Conservation (phyloP, 768 basidiomycete species). For the Sarcodon aspratus region DNA sequence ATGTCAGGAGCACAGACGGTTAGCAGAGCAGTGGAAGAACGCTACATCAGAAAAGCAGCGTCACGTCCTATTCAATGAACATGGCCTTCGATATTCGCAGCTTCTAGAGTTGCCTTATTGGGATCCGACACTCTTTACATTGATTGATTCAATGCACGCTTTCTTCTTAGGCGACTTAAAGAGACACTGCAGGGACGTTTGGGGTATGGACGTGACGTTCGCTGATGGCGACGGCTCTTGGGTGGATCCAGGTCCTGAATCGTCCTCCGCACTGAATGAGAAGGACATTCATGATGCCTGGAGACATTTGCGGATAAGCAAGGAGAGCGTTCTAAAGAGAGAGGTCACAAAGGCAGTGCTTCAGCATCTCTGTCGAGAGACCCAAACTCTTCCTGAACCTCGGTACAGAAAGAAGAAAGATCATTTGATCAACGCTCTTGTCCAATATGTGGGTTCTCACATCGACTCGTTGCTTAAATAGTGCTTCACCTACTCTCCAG, state of each 20-base stretch:
- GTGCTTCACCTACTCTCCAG: background rate
- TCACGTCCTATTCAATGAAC: slow-evolving; percentile 2
- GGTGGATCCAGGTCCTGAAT: too few relatives aligned
- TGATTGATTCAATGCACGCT: slow-evolving; percentile 17
- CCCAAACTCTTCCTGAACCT: background rate
- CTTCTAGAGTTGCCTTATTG: slow-evolving; percentile 16
- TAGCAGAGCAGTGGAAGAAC: slow-evolving; percentile 6
- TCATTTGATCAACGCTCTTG: background rate
- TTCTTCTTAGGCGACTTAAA: slow-evolving; percentile 9
- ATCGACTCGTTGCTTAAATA: background rate
- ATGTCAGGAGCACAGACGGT: slow-evolving; percentile 1
- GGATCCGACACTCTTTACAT: slow-evolving; percentile 8
- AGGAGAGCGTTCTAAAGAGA: too few relatives aligned
- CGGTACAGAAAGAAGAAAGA: background rate
- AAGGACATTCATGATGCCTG: too few relatives aligned
- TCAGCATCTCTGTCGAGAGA: background rate
- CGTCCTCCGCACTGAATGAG: background rate
- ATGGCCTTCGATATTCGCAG: slow-evolving; percentile 12
- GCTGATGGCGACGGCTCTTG: background rate
- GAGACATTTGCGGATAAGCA: too few relatives aligned
- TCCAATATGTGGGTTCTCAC: background rate
- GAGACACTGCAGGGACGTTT: slow-evolving; percentile 8
- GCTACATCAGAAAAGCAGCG: slow-evolving; percentile 1
- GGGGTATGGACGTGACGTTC: slow-evolving; percentile 3
- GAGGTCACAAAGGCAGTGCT: too few relatives aligned